These are phyloP conservation scores for Umbelopsis isabellina DNA, from an alignment of 192 early-diverging fungal species.

Conservation along the genomic window DNA sequence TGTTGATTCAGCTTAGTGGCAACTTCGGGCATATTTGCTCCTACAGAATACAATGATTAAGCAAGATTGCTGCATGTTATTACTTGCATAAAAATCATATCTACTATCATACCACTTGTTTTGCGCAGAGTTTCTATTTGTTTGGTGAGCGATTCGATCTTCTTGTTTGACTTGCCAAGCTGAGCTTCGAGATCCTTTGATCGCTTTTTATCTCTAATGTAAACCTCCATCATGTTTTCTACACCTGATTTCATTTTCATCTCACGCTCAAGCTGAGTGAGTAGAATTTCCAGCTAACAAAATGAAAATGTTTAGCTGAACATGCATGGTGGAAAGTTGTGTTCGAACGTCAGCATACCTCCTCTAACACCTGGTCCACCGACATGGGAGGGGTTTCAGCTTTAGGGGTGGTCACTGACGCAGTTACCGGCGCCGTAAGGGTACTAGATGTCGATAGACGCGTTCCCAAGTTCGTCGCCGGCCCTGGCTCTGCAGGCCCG, in stretches of 20 bases:
- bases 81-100: not conserved
- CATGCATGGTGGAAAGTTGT: too few relatives aligned
- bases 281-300: constrained; percentile 33
- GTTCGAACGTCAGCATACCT: not conserved
- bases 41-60: not conserved
- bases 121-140: constrained; percentile 34
- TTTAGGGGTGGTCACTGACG: not conserved
- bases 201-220: constrained; percentile 39
- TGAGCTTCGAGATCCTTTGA: constrained; percentile 43
- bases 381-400: not conserved
- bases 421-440: not conserved
- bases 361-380: not conserved
- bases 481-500: constrained; percentile 19
- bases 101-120: not conserved
- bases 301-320: not conserved
- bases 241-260: constrained; percentile 44
- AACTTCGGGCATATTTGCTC: constrained; percentile 22
- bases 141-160: constrained; percentile 35
- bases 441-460: not conserved
- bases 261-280: constrained; percentile 35
- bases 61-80: too few relatives aligned
- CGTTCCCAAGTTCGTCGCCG: not conserved
- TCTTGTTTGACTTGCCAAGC: constrained; percentile 28
- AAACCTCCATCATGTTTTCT: constrained; percentile 49
- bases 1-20: constrained; percentile 21